These are phyloP conservation scores for Sabuloglossum arenarium DNA, from an alignment of 495 filamentous ascomycete species.

Conservation along the genomic window DNA sequence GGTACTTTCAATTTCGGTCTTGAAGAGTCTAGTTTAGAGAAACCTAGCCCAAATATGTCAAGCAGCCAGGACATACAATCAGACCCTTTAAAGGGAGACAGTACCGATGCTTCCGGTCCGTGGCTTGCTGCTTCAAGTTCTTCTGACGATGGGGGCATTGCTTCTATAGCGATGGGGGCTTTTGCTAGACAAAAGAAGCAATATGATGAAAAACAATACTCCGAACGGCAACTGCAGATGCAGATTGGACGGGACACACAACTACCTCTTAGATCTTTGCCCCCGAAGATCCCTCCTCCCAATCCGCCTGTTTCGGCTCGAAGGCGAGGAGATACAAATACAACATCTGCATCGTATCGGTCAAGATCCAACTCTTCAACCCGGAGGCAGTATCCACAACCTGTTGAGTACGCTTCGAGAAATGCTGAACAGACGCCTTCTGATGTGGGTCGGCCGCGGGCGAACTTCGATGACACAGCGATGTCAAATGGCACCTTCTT, in stretches of 20 bases:
- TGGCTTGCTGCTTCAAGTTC: slow-evolving; percentile 37
- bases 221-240: slow-evolving; percentile 59
- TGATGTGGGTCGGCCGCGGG: not conserved
- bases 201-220: slow-evolving; percentile 72
- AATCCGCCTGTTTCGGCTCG: not conserved
- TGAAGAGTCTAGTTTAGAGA: not conserved
- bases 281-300: not conserved
- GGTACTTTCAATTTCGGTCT: not conserved
- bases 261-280: not conserved
- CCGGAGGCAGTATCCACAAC: not conserved
- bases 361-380: not conserved
- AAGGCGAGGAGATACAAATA: not conserved
- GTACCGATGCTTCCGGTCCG: slow-evolving; percentile 35
- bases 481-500: not conserved
- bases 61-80: not conserved
- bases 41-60: not conserved
- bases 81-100: not conserved
- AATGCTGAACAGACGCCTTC: not conserved
- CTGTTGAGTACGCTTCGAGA: not conserved
- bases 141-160: slow-evolving; percentile 63
- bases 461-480: not conserved
- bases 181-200: slow-evolving; percentile 59
- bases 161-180: slow-evolving; percentile 52
- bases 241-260: slow-evolving; percentile 24
- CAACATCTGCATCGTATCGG: not conserved